Base-by-base conservation (phyloP, 768 basidiomycete species). In the Russula olivacea region DNA sequence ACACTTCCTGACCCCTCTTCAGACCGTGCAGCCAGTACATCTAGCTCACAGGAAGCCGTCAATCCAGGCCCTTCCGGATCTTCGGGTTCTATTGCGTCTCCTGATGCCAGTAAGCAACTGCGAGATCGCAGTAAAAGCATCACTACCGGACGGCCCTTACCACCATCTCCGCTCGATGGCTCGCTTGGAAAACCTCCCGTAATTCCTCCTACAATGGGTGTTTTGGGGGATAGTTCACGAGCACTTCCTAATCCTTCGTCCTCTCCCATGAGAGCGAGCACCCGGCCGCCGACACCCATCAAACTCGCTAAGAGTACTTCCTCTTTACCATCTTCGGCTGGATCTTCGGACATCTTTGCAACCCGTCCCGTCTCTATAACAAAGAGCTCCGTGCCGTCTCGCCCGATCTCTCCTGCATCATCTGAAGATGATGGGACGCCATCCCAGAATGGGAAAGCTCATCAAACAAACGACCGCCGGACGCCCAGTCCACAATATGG, bases 401-500 rank as follows among this genome's bases (percentile, higher is more conserved):
- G 51, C 53, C 63, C 64, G n/a, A 64, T 59, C 40, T 67, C 66
- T 9, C 66, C 66, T 53, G 49, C 51, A 6, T 55, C 59, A 38
- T 65, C 64, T 23, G 64, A 61, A n/a, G 60, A 61, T 40, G 59
- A 65, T 58, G 63, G 47, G 43, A 53, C 58, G 10, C 30, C 40
- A 7, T 49, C 63, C 49, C 53, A 59, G 48, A 64, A 55, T 41
- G 58, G 63, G 28, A 64, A 59, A 30, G 19, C 40, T 19, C 34
- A 23, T 45, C 48, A 64, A 45, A 36, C 36, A 36, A 50, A 45
- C 14, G 63, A 55, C 21, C 40, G 25, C 41, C 19, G 30, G 55
- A n/a, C 57, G 50, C 66, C 61, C 57, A 64, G 66, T 23, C 68
- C 66, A 25, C 66, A 67, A 34, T 69, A 69, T 28, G 68, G 68